Conservation (phyloP, 164 flowering plant genomes). For the Warburgia ugandensis region DNA sequence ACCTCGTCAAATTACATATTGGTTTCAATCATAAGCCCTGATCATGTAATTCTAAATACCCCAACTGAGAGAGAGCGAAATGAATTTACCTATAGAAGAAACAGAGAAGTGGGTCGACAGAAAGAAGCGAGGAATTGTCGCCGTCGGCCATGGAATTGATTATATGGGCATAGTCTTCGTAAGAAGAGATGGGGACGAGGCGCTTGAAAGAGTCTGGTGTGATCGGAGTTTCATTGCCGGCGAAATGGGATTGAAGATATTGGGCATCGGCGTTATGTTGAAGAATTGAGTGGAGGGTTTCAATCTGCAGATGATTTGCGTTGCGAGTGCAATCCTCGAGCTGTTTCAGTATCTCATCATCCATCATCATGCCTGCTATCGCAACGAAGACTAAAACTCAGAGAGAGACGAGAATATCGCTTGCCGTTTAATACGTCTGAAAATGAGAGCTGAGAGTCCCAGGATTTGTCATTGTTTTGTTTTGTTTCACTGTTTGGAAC, state of each 20-base stretch:
- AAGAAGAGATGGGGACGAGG: constrained; percentile 35
- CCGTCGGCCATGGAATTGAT: constrained; percentile 31
- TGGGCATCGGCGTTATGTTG: constrained; percentile 23
- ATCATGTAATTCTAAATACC: too few species aligned
- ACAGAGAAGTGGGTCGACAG: constrained; percentile 44
- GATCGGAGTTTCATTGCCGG: constrained; percentile 7
- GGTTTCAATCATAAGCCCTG: too few species aligned
- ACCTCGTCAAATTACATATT: too few species aligned
- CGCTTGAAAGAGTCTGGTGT: constrained; percentile 23
- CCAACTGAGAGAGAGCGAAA: too few species aligned
- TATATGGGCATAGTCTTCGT: constrained; percentile 33
- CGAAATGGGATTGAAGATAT: constrained; percentile 31
- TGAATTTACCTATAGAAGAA: constrained; percentile 46
- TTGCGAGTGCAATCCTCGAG: constrained; percentile 27
- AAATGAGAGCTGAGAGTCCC: too few species aligned
- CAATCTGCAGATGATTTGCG: constrained; percentile 26
- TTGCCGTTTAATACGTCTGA: too few species aligned
- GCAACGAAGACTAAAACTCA: too few species aligned
- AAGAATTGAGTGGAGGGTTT: constrained; percentile 32
- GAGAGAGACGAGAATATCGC: too few species aligned
- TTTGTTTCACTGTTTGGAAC: too few species aligned
- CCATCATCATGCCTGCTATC: constrained; percentile 17
- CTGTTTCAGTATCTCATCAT: constrained; percentile 24
- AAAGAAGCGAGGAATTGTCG: constrained; percentile 22
- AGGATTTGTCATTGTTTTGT: too few species aligned